Evolutionary conservation across 2,329 filamentous ascomycete genomes (phyloP), one percentile per base, ranked within the genome.

Genomic region (Neoascochyta sp.): DNA sequence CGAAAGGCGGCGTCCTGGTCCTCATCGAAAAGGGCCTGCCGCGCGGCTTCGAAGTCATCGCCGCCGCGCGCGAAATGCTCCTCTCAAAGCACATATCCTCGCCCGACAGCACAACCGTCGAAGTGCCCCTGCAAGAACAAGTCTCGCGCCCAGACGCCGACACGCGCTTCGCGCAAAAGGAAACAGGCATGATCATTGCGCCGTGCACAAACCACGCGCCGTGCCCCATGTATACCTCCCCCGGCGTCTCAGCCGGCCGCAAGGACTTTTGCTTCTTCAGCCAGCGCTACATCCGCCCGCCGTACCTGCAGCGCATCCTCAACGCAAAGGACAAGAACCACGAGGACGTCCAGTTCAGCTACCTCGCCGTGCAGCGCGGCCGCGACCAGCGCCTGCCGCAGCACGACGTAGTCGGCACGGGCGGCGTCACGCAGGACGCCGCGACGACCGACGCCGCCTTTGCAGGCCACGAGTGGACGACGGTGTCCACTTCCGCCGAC

Each of bases 261-360:
- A 89, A 88, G 50, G 89, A 96, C 55, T 92, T 83, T 56, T 98
- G 92, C 63, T 85, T 83, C 61, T 96, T 98, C 62, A 76, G 73
- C 41, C 92, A 98, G 65, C 80, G 92, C 25, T 96, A 86, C 57
- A 83, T 88, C 28, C 80, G 89, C 0, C 92, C 92, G 1, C 68
- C 71, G 0, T 95, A 89, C 61, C 72, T 95, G 32, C 87, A 93
- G 57, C 75, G 75, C 25, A 74, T 96, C 25, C 68, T 93, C 12
- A 76, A 78, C 11, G 79, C 76, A 14, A 71, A 65, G 40, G 75
- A 81, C 47, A 77, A 77, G 42, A 95, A 94, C 58, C 85, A 93
- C 54, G 90, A 95, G 57, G 88, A 96, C 52, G 75, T 95, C 9
- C 76, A 87, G 50, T 98, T 89, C 64, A 93, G 86, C 58, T 98